phyloP scores from a whole-genome alignment of 2,329 filamentous ascomycete species.

The Periconia sp. region DNA sequence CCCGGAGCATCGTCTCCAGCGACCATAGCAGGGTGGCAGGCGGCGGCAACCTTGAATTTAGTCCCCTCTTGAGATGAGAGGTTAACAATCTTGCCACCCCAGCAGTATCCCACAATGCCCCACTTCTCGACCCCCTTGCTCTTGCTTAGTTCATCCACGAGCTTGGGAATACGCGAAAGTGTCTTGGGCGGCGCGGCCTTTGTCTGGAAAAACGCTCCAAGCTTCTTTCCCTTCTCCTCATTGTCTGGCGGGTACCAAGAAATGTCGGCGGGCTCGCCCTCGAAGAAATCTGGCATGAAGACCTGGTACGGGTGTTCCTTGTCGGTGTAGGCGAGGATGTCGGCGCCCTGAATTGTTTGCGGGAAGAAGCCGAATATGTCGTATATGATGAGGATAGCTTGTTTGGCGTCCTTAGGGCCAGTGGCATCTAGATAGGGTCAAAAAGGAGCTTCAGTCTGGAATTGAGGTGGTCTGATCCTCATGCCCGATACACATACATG shows the following conservation, averaged over 20 bases:
- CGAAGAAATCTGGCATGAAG: conserved; percentile 92
- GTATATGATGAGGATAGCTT: conserved; percentile 64
- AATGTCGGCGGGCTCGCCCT: conserved; percentile 72
- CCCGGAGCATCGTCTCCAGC: conserved; percentile 62
- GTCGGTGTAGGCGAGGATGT: conserved; percentile 66
- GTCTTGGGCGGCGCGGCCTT: conserved; percentile 64
- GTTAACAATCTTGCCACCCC: conserved; percentile 64
- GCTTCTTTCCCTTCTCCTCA: conserved; percentile 65
- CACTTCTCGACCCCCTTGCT: conserved; percentile 59
- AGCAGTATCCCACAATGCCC: conserved; percentile 68
- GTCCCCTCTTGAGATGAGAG: conserved; percentile 59
- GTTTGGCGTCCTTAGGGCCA: conserved; percentile 61
- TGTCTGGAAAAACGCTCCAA: conserved; percentile 65
- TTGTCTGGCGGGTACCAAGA: conserved; percentile 66
- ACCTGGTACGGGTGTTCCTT: conserved; percentile 79
- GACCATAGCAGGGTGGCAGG: conserved; percentile 66
- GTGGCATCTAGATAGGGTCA: conserved; percentile 59
- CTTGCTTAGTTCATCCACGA: conserved; percentile 60
- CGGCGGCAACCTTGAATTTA: conserved; percentile 63
- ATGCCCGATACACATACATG: conserved; percentile 51
- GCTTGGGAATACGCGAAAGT: conserved; percentile 60
- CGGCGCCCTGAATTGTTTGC: conserved; percentile 68
- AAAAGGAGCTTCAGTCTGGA: conserved; percentile 6
- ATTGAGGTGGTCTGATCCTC: not conserved
- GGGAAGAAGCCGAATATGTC: conserved; percentile 70